Conservation (phyloP, 2,329 filamentous ascomycete genomes). For the Monilinia vaccinii-corymbosi region DNA sequence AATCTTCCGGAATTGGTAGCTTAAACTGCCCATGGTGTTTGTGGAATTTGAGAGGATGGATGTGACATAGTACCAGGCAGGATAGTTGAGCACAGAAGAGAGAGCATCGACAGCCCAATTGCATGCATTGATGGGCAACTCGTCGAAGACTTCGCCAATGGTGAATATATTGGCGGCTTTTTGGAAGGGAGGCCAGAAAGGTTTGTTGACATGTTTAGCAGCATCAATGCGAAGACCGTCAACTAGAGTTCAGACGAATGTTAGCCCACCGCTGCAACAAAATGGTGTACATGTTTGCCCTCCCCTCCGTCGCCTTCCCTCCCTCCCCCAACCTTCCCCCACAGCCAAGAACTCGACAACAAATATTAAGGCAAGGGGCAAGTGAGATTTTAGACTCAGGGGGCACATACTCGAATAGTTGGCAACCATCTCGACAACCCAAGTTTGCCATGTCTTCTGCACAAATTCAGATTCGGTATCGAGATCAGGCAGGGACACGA, state of each 20-base stretch:
- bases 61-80: conserved; percentile 33
- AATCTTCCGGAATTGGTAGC: conserved; percentile 26
- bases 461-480: conserved; percentile 26
- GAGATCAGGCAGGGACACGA: conserved; percentile 36
- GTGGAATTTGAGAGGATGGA: conserved; percentile 30
- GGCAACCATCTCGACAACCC: conserved; percentile 14
- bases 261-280: not conserved
- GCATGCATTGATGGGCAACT: conserved; percentile 38
- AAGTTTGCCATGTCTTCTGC: conserved; percentile 11
- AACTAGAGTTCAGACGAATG: conserved; percentile 14
- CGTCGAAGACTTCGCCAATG: conserved; percentile 50
- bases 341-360: not conserved
- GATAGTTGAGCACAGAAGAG: conserved; percentile 17
- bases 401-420: conserved; percentile 17
- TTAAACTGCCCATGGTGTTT: conserved; percentile 19
- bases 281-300: conserved; percentile 37
- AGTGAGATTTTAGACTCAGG: conserved; percentile 31
- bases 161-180: conserved; percentile 46
- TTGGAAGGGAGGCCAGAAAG: conserved; percentile 47
- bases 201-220: conserved; percentile 36
- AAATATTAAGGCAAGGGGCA: conserved; percentile 35
- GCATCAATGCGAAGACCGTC: conserved; percentile 43
- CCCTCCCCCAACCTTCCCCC: not conserved
- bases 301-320: not conserved
- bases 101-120: conserved; percentile 11